Percentiles rank a stretch among this genome's conserved stretches.
Conservation (phyloP, 2,329 filamentous ascomycete species). For the Davidsoniella eucalypti region DNA sequence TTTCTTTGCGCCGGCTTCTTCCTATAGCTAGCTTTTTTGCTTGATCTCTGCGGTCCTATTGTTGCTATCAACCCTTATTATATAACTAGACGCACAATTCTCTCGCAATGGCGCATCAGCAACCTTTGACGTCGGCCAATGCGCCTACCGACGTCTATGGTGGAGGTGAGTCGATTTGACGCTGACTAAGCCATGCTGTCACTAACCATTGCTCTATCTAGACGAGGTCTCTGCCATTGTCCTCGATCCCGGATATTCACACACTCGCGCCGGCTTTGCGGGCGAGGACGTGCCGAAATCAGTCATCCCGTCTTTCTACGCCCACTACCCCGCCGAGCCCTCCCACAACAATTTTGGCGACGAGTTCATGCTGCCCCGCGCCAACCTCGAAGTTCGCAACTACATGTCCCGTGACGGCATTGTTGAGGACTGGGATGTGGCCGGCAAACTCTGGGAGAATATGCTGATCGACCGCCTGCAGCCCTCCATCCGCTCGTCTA, state of each 20-base stretch:
- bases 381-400: conserved; percentile 70
- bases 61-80: neutral
- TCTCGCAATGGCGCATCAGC: neutral
- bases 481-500: conserved; percentile 53
- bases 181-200: conserved; percentile 1
- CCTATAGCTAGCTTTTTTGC: neutral
- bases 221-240: conserved; percentile 97
- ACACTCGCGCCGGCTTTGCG: conserved; percentile 85
- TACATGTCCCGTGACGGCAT: conserved; percentile 79
- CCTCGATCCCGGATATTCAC: conserved; percentile 84
- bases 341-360: conserved; percentile 64
- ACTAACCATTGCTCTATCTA: conserved; percentile 8
- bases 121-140: conserved; percentile 8
- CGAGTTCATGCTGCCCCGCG: conserved; percentile 65
- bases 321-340: conserved; percentile 31
- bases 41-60: neutral
- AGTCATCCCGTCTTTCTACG: conserved; percentile 82
- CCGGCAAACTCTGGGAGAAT: conserved; percentile 80
- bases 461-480: conserved; percentile 79
- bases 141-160: conserved; percentile 45
- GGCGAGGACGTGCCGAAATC: conserved; percentile 96
- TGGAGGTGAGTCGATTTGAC: conserved; percentile 30
- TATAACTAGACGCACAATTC: neutral
- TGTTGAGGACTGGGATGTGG: conserved; percentile 93
- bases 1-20: neutral